A percentile compares a stretch with the other conserved stretches of the same genome.
Evolutionary conservation across 495 filamentous ascomycete genomes (phyloP).

Genomic region (Aspergillus nidulans): DNA sequence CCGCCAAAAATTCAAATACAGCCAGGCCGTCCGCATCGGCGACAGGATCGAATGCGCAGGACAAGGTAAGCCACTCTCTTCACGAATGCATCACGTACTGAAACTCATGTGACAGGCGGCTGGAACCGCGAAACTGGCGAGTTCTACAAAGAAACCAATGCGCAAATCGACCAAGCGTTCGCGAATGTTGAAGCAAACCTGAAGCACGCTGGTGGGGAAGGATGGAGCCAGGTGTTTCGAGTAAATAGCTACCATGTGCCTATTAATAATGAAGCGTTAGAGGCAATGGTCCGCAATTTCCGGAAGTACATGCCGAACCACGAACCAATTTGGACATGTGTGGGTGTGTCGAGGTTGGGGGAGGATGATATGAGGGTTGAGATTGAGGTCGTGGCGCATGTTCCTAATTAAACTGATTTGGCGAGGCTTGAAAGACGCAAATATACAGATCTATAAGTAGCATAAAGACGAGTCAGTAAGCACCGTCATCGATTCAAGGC

Average conservation of each 20-base stretch:
- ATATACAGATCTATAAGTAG: no score
- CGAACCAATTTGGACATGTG: slow-evolving; percentile 45
- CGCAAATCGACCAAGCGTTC: slow-evolving; percentile 52
- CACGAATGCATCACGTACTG: not conserved
- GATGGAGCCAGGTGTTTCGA: slow-evolving; percentile 54
- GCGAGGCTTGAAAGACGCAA: no score
- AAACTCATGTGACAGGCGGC: slow-evolving; percentile 34
- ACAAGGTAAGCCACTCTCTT: slow-evolving; percentile 36
- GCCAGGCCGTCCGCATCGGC: slow-evolving; percentile 50
- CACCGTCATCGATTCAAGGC: no score
- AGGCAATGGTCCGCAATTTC: slow-evolving; percentile 42
- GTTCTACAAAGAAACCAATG: slow-evolving; percentile 35
- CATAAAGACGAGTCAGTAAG: no score
- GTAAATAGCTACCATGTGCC: slow-evolving; percentile 44
- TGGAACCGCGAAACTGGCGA: slow-evolving; percentile 42
- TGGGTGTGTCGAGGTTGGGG: slow-evolving; percentile 42
- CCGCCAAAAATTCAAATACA: slow-evolving; percentile 39
- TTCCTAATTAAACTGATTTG: not conserved
- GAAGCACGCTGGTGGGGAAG: slow-evolving; percentile 48
- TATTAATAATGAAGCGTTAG: slow-evolving; percentile 37
- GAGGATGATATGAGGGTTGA: slow-evolving; percentile 50
- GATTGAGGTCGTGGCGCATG: slow-evolving; percentile 43
- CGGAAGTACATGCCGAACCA: slow-evolving; percentile 47
- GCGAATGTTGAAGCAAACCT: slow-evolving; percentile 46
- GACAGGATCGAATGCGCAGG: slow-evolving; percentile 50